Percentiles rank a stretch among this genome's conserved stretches.
phyloP scores from a whole-genome alignment of 805 yeast species.

The Kazachstania martiniae region DNA sequence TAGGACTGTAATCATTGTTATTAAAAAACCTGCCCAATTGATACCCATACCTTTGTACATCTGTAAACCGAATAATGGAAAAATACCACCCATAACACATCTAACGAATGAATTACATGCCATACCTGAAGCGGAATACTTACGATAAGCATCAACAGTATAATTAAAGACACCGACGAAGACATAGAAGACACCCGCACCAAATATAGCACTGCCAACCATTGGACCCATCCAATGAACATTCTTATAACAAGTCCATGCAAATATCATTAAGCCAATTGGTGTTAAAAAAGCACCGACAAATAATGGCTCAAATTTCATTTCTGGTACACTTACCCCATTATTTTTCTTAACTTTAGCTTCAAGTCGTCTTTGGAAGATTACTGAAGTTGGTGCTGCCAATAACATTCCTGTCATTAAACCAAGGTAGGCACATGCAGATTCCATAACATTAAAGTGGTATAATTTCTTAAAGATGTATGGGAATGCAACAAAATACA shows the following conservation, averaged over 20 bases:
- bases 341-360: slow-evolving; percentile 35
- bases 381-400: slow-evolving; percentile 35
- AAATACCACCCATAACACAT: slow-evolving; percentile 43
- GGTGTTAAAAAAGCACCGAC: slow-evolving; percentile 59
- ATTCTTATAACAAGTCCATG: slow-evolving; percentile 51
- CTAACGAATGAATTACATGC: slow-evolving; percentile 43
- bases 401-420: slow-evolving; percentile 40
- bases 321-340: slow-evolving; percentile 48
- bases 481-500: slow-evolving; percentile 58
- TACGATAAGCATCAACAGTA: slow-evolving; percentile 51
- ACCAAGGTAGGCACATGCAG: slow-evolving; percentile 57
- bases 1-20: slow-evolving; percentile 39
- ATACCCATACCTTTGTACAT: slow-evolving; percentile 46
- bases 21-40: slow-evolving; percentile 46
- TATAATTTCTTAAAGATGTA: slow-evolving; percentile 46
- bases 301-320: slow-evolving; percentile 47
- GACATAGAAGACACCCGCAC: slow-evolving; percentile 54
- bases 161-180: slow-evolving; percentile 60
- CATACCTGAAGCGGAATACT: slow-evolving; percentile 42
- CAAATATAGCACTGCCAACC: slow-evolving; percentile 64
- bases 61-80: slow-evolving; percentile 47
- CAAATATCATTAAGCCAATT: slow-evolving; percentile 61
- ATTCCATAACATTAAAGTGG: slow-evolving; percentile 39
- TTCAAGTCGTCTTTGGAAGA: slow-evolving; percentile 35
- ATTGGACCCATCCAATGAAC: slow-evolving; percentile 69